Percentiles rank a stretch among this genome's conserved stretches.
phyloP scores from a whole-genome alignment of 2,329 filamentous ascomycete genomes.

The Neocatenulostroma microsporum region DNA sequence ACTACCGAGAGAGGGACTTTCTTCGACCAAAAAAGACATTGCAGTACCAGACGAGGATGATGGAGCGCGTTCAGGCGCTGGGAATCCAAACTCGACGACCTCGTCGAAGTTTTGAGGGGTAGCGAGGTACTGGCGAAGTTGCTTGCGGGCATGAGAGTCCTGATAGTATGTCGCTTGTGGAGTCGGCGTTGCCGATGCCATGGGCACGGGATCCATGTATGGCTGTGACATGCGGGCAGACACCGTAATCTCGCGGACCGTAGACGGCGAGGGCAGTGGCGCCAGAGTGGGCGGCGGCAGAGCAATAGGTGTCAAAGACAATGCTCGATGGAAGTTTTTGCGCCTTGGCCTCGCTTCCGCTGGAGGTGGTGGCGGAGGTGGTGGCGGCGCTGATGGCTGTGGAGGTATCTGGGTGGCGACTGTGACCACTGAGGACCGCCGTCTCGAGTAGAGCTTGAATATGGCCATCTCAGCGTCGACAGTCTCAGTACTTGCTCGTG shows the following conservation, averaged over 20 bases:
- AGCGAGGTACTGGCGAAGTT: slow-evolving; percentile 75
- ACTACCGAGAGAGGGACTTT: slow-evolving; percentile 1
- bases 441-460: slow-evolving; percentile 6
- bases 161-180: slow-evolving; percentile 58
- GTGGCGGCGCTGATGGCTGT: slow-evolving; percentile 2
- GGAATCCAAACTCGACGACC: slow-evolving; percentile 83
- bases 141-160: slow-evolving; percentile 79
- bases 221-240: slow-evolving; percentile 4
- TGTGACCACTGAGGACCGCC: slow-evolving; percentile 3
- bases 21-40: neutral
- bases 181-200: slow-evolving; percentile 2
- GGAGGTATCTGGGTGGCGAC: slow-evolving; percentile 1
- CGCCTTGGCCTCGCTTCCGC: slow-evolving; percentile 4
- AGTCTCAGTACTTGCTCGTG: neutral
- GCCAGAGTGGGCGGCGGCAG: slow-evolving; percentile 23
- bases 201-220: slow-evolving; percentile 5
- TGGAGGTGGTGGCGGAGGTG: neutral
- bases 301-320: slow-evolving; percentile 21
- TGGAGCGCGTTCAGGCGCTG: neutral
- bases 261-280: slow-evolving; percentile 16
- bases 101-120: slow-evolving; percentile 95
- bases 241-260: neutral
- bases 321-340: slow-evolving; percentile 16
- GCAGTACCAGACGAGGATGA: slow-evolving; percentile 1
- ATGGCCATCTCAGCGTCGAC: slow-evolving; percentile 9